Conservation (phyloP, 2,329 filamentous ascomycete species). For the Teratosphaeria nubilosa region DNA sequence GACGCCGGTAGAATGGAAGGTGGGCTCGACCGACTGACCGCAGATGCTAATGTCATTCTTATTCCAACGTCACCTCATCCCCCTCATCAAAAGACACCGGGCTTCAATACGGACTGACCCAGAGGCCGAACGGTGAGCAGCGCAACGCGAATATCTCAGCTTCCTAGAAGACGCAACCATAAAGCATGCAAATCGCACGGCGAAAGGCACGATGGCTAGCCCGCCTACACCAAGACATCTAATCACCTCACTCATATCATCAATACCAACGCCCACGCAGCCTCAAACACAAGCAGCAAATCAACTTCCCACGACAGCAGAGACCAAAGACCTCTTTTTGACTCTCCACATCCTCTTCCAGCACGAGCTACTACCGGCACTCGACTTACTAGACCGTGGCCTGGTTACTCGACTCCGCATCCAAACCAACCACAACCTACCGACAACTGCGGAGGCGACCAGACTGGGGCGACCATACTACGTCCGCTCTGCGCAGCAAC, state of each 20-base stretch:
- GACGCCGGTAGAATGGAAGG: neutral
- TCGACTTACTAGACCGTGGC: slow-evolving; percentile 75
- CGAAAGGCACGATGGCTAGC: neutral
- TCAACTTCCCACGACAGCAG: slow-evolving; percentile 28
- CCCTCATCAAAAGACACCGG: neutral
- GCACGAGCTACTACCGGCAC: slow-evolving; percentile 65
- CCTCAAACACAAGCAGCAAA: slow-evolving; percentile 26
- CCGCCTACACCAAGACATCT: slow-evolving; percentile 10
- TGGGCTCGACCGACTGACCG: neutral
- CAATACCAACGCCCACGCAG: slow-evolving; percentile 16
- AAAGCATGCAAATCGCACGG: neutral
- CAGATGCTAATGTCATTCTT: neutral
- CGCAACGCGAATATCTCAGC: neutral
- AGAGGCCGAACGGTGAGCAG: neutral
- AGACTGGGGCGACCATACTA: slow-evolving; percentile 36
- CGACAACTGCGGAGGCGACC: neutral
- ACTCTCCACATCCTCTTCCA: slow-evolving; percentile 82
- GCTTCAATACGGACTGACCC: neutral
- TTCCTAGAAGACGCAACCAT: neutral
- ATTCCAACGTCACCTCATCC: neutral
- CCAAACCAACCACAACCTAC: neutral
- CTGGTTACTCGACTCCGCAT: slow-evolving; percentile 49
- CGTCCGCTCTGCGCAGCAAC: slow-evolving; percentile 49
- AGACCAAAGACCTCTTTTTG: slow-evolving; percentile 45
- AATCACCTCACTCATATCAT: slow-evolving; percentile 17